Evolutionary conservation across 208 protist species (phyloP), one percentile per base, ranked within the genome.

Genomic region (Acanthamoeba healyi): DNA sequence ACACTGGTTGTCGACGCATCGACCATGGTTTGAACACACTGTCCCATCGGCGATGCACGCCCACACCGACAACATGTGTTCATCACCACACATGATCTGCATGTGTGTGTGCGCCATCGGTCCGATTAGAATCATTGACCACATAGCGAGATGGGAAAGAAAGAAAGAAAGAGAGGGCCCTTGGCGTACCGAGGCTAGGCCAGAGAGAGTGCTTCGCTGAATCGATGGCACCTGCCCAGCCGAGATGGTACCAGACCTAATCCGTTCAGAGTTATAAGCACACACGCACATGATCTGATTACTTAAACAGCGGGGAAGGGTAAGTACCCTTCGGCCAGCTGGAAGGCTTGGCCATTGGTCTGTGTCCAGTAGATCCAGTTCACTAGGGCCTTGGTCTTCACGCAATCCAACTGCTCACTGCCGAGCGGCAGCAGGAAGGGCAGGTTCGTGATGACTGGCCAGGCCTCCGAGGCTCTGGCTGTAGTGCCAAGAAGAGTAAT

Each of bases 331-430:
- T 89, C 82, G 34, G 82, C 82, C 24, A 89, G 82, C 22, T 51
- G 82, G 56, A 67, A 89, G 36, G 82, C 82, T 46, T 67, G 82
- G 34, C 51, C 46, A 2, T 58, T n/a, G 29, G 87, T 92, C n/a
- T 92, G 87, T 15, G 87, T 92, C 87, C 87, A 92, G 46, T 67
- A 67, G 56, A 92, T 32, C 87, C 87, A 92, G 61, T 92, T 56
- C 15, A 92, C 32, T 4, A 92, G 51, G 10, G 87, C 58, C 63
- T 92, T 77, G 65, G 42, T 77, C 63, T 92, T 92, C 24, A 67
- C 58, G 61, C 87, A 92, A 42, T 92, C 87, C 38, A 92, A 51
- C 17, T 34, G n/a, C 19, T 46, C 72, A 38, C 9, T 22, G 4
- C 82, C 0, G 19, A 89, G 36, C 34, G 46, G 82, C 44, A 89